Evolutionary conservation across 257 asterid species (phyloP).

Genomic region (Craterostigma plantagineum): DNA sequence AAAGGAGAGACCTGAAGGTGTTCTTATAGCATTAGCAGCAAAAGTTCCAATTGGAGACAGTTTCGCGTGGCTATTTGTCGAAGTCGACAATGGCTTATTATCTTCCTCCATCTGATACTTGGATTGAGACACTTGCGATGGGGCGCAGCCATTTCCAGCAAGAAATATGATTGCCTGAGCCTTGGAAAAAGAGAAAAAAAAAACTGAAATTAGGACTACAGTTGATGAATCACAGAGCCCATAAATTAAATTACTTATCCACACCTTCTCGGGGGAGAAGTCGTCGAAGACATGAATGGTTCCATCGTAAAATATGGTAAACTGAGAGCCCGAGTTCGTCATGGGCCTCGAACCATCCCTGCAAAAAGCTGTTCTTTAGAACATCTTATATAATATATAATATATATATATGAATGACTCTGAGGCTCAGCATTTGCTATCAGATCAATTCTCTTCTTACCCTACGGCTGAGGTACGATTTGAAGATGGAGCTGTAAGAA

Average conservation of each 20-base stretch:
- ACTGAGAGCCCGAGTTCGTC: slow-evolving; percentile 28
- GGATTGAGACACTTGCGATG: slow-evolving; percentile 25
- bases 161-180: slow-evolving; percentile 70
- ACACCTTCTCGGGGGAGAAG: slow-evolving; percentile 79
- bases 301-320: slow-evolving; percentile 73
- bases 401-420: too few species aligned
- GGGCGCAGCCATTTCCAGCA: slow-evolving; percentile 51
- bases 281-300: slow-evolving; percentile 45
- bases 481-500: slow-evolving; percentile 10
- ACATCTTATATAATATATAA: too few species aligned
- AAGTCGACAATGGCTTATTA: too few species aligned
- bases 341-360: slow-evolving; percentile 16
- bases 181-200: slow-evolving; percentile 15
- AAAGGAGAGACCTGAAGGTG: slow-evolving; percentile 39
- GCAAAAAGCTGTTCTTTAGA: not conserved
- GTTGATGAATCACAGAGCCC: too few species aligned
- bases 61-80: too few species aligned
- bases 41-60: not conserved
- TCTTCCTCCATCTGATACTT: slow-evolving; percentile 18
- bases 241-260: too few species aligned
- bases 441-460: slow-evolving; percentile 17
- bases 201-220: not conserved
- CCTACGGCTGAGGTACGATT: slow-evolving; percentile 18
- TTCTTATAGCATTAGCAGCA: slow-evolving; percentile 14
- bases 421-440: too few species aligned